Conservation (phyloP, 164 flowering plant species). For the Umbilicus rupestris region DNA sequence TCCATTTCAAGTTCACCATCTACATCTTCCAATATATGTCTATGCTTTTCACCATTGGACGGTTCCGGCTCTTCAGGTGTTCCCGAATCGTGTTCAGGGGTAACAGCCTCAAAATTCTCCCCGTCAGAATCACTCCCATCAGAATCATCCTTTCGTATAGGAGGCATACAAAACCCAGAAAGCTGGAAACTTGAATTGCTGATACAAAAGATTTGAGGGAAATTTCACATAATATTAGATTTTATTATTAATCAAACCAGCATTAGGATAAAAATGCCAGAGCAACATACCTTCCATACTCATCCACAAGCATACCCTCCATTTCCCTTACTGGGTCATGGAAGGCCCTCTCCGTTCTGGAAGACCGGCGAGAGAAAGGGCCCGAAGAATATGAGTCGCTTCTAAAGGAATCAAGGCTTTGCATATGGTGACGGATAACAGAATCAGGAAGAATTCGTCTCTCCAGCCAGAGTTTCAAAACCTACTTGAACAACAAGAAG, state of each 20-base stretch:
- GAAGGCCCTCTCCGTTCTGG: conserved; percentile 76
- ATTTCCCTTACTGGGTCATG: conserved; percentile 89
- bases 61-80: conserved; percentile 27
- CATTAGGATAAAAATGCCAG: background rate
- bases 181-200: conserved; percentile 94
- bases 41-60: conserved; percentile 39
- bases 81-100: conserved; percentile 60
- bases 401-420: conserved; percentile 51
- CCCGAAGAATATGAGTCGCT: conserved; percentile 34
- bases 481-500: conserved; percentile 30
- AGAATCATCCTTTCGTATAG: conserved; percentile 66
- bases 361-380: conserved; percentile 44
- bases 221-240: background rate
- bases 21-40: conserved; percentile 86
- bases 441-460: conserved; percentile 76
- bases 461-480: conserved; percentile 86
- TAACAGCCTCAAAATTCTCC: conserved; percentile 77
- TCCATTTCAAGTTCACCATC: conserved; percentile 99
- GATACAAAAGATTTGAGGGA: conserved; percentile 13
- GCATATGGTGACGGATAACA: conserved; percentile 60
- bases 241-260: background rate
- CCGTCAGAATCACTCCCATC: conserved; percentile 75
- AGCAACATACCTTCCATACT: conserved; percentile 76
- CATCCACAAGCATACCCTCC: conserved; percentile 97
- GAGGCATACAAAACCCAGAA: conserved; percentile 77